Evolutionary conservation across 805 yeast genomes (phyloP).

Genomic region (Candida maesae): DNA sequence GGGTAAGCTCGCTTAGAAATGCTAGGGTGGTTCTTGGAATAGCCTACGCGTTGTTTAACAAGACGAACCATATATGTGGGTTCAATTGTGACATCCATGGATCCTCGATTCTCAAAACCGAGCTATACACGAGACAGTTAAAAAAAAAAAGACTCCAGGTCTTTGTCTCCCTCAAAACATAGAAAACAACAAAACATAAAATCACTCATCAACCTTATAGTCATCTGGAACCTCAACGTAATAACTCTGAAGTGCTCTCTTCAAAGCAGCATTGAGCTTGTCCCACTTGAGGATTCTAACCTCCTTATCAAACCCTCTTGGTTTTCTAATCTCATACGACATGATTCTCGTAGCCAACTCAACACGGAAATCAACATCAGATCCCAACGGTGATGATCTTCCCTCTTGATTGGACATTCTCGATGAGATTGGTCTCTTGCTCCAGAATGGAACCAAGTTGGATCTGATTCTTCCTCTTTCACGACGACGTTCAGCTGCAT

Average conservation of each 20-base stretch:
- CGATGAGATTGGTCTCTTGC: slow-evolving; percentile 53
- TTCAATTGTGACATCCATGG: no score
- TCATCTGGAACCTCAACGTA: slow-evolving; percentile 51
- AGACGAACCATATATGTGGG: no score
- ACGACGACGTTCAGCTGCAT: slow-evolving; percentile 50
- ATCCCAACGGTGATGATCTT: slow-evolving; percentile 19
- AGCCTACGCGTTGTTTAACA: no score
- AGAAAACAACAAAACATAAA: not conserved
- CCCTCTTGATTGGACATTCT: slow-evolving; percentile 19
- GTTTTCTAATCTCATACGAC: slow-evolving; percentile 59
- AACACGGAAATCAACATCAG: slow-evolving; percentile 36
- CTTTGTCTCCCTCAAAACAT: not conserved
- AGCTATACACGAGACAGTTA: no score
- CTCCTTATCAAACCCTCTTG: slow-evolving; percentile 67
- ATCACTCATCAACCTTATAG: slow-evolving; percentile 3
- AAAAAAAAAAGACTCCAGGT: no score
- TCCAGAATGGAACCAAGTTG: slow-evolving; percentile 66
- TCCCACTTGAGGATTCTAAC: slow-evolving; percentile 62
- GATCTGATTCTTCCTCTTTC: slow-evolving; percentile 67
- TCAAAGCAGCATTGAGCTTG: slow-evolving; percentile 53
- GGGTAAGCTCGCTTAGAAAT: no score
- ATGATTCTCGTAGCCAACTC: slow-evolving; percentile 63
- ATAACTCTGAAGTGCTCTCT: slow-evolving; percentile 62
- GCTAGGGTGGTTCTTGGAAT: no score
- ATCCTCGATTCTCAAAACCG: no score